A percentile compares a stretch with the other conserved stretches of the same genome.
phyloP scores from a whole-genome alignment of 2,329 filamentous ascomycete genomes.

The Fulvia fulva region DNA sequence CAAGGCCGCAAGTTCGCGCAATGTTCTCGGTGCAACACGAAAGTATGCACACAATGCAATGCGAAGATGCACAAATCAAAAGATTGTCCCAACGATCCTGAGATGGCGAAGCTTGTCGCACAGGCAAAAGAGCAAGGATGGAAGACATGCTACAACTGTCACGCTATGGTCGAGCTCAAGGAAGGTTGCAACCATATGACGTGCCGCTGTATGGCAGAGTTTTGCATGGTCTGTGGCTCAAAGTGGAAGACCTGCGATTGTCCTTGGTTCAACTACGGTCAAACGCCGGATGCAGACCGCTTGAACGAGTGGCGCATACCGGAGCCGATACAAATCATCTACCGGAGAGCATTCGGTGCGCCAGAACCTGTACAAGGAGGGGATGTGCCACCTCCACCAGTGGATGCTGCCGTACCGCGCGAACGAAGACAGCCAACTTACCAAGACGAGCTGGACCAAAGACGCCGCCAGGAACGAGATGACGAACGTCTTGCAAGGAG shows the following conservation, averaged over 20 bases:
- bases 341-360: slow-evolving; percentile 28
- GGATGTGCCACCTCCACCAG: slow-evolving; percentile 2
- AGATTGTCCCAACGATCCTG: slow-evolving; percentile 70
- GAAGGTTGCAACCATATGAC: slow-evolving; percentile 80
- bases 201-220: slow-evolving; percentile 77
- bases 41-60: slow-evolving; percentile 71
- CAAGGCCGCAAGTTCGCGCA: slow-evolving; percentile 60
- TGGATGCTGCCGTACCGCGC: slow-evolving; percentile 4
- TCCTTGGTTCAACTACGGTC: slow-evolving; percentile 66
- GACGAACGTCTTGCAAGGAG: slow-evolving; percentile 51
- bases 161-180: slow-evolving; percentile 68
- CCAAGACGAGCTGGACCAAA: slow-evolving; percentile 35
- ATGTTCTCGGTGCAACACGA: slow-evolving; percentile 67
- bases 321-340: slow-evolving; percentile 38
- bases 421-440: slow-evolving; percentile 26
- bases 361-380: slow-evolving; percentile 7
- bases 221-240: slow-evolving; percentile 78
- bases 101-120: slow-evolving; percentile 59
- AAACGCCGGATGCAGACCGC: slow-evolving; percentile 50
- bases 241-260: slow-evolving; percentile 84
- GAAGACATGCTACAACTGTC: slow-evolving; percentile 73
- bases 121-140: slow-evolving; percentile 66
- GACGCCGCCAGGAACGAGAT: slow-evolving; percentile 43
- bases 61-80: slow-evolving; percentile 66
- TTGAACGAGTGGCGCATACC: slow-evolving; percentile 53